A percentile compares a stretch with the other conserved stretches of the same genome.
phyloP scores from a whole-genome alignment of 345 rosid species.

The Gossypium raimondii region DNA sequence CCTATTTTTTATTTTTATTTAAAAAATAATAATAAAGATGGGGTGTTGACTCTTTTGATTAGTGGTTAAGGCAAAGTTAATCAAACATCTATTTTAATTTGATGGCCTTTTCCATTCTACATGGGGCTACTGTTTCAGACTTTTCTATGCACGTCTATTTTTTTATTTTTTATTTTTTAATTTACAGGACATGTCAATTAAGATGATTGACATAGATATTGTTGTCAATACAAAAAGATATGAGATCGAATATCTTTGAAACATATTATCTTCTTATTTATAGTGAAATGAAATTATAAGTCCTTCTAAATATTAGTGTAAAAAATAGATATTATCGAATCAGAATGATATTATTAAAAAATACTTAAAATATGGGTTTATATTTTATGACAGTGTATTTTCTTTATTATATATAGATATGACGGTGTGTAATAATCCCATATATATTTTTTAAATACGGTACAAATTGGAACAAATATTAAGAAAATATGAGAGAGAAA shows the following conservation, averaged over 20 bases:
- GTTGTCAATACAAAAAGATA: accelerated
- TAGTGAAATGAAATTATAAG: accelerated
- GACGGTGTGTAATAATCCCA: too few relatives aligned
- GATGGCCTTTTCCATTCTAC: slow-evolving; percentile 5
- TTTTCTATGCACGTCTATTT: slow-evolving; percentile 14
- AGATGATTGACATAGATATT: too few relatives aligned
- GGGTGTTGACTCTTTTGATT: slow-evolving; percentile 4
- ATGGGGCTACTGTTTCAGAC: slow-evolving; percentile 1
- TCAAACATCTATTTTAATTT: too few relatives aligned
- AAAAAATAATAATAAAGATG: neutral
- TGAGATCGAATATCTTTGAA: accelerated
- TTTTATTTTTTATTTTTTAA: neutral
- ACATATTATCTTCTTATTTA: accelerated
- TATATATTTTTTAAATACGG: too few relatives aligned
- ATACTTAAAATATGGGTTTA: too few relatives aligned
- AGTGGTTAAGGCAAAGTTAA: neutral
- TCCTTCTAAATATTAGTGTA: too few relatives aligned
- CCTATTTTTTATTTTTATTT: neutral
- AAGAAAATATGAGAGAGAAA: too few relatives aligned
- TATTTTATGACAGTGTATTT: too few relatives aligned
- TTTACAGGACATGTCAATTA: accelerated
- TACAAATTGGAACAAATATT: too few relatives aligned
- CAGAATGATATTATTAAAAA: too few relatives aligned
- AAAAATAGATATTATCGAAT: too few relatives aligned
- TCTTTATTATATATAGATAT: too few relatives aligned